Percentiles rank a stretch among this genome's conserved stretches.
These are phyloP conservation scores for Globisporangium solare DNA, from an alignment of 352 stramenopile species.

Conservation along the genomic window DNA sequence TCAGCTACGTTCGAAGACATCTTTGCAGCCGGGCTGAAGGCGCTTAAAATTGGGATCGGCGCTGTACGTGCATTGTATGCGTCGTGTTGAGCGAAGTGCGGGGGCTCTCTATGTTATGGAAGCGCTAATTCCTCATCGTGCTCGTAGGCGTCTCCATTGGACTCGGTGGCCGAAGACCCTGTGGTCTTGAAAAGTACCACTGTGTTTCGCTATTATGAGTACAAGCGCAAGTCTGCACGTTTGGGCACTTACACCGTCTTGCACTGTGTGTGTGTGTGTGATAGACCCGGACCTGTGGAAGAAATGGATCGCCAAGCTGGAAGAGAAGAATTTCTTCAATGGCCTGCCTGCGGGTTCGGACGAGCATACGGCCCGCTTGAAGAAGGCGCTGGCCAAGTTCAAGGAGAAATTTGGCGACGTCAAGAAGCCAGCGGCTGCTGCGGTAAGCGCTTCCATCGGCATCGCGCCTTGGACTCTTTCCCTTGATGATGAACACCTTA, in stretches of 20 bases:
- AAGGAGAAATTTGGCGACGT: constrained; percentile 83
- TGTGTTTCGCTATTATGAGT: too few species aligned
- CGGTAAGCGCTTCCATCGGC: constrained; percentile 10
- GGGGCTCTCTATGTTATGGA: not conserved
- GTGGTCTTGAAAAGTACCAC: constrained; percentile 64
- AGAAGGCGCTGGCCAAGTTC: constrained; percentile 81
- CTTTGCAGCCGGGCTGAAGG: constrained; percentile 61
- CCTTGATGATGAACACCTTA: not conserved
- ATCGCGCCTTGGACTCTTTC: not conserved
- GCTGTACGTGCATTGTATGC: not conserved
- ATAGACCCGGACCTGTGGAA: constrained; percentile 82
- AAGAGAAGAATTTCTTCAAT: constrained; percentile 85
- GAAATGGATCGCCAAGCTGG: constrained; percentile 84
- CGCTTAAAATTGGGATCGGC: constrained; percentile 48
- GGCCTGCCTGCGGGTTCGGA: constrained; percentile 42
- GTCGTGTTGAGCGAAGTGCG: not conserved
- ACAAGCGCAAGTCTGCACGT: not conserved
- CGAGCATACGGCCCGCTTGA: constrained; percentile 54
- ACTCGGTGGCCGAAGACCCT: constrained; percentile 50
- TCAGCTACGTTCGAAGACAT: constrained; percentile 57
- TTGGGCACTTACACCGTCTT: not conserved
- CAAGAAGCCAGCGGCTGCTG: constrained; percentile 28
- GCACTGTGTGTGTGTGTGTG: not conserved
- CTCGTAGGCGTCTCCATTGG: constrained; percentile 13
- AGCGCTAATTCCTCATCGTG: not conserved